Evolutionary conservation across 2,329 filamentous ascomycete genomes (phyloP).

Genomic region (Leptographium procerum): DNA sequence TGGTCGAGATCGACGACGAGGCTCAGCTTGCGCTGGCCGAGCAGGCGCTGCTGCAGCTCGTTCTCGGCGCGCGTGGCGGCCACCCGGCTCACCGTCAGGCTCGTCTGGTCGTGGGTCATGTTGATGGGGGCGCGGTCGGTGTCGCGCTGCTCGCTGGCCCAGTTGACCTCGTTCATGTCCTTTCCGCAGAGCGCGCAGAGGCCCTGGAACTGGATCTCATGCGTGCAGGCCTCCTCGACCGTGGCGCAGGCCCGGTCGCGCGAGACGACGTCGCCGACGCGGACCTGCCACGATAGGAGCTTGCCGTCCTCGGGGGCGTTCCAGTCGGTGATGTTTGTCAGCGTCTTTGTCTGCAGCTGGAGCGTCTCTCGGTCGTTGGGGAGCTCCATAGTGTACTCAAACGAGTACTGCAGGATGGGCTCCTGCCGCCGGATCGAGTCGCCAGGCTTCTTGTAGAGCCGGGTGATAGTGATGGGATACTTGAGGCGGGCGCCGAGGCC

Average conservation of each 20-base stretch:
- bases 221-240: slow-evolving; percentile 82
- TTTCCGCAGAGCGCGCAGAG: slow-evolving; percentile 88
- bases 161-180: slow-evolving; percentile 87
- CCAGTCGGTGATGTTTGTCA: slow-evolving; percentile 64
- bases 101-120: slow-evolving; percentile 86
- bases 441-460: slow-evolving; percentile 65
- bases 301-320: slow-evolving; percentile 75
- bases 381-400: slow-evolving; percentile 66
- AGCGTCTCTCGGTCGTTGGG: slow-evolving; percentile 47
- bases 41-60: slow-evolving; percentile 71
- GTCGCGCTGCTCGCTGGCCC: slow-evolving; percentile 68
- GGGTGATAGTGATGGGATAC: slow-evolving; percentile 88
- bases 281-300: slow-evolving; percentile 65
- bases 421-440: slow-evolving; percentile 67
- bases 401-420: slow-evolving; percentile 76
- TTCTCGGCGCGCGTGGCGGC: slow-evolving; percentile 77
- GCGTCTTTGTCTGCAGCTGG: slow-evolving; percentile 54
- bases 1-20: slow-evolving; percentile 96
- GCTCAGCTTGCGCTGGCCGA: slow-evolving; percentile 73
- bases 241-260: slow-evolving; percentile 52
- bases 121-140: slow-evolving; percentile 83
- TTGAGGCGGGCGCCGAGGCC: slow-evolving; percentile 54
- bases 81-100: slow-evolving; percentile 70
- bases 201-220: slow-evolving; percentile 83
- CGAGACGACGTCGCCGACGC: slow-evolving; percentile 51